Percentiles rank a stretch among this genome's conserved stretches.
Conservation (phyloP, 495 filamentous ascomycete species). For the Penicillium daleae region DNA sequence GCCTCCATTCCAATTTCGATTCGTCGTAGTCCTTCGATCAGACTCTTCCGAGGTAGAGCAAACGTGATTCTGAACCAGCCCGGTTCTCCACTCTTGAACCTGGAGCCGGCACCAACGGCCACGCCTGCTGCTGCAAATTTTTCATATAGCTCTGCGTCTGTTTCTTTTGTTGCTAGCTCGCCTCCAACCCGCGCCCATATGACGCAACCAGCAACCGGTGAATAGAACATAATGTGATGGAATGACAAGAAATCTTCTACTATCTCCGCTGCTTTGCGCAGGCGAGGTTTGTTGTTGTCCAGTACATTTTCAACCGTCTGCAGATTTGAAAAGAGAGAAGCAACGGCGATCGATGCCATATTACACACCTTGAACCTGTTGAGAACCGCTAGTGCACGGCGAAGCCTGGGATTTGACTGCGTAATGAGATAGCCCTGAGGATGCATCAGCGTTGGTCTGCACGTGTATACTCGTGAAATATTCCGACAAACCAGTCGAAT, state of each 20-base stretch:
- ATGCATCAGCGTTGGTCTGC: neutral
- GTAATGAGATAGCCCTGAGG: neutral
- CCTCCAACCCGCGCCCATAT: neutral
- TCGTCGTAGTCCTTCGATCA: constrained; percentile 1
- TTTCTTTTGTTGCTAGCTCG: constrained; percentile 1
- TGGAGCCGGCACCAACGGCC: neutral
- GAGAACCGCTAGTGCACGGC: neutral
- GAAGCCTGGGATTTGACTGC: neutral
- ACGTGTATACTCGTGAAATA: neutral
- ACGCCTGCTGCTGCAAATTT: neutral
- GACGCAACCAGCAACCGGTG: neutral
- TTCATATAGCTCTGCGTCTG: neutral
- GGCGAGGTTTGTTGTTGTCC: neutral
- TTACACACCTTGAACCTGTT: constrained; percentile 2
- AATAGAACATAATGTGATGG: neutral
- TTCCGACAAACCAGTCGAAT: constrained; percentile 4
- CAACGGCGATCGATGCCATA: neutral
- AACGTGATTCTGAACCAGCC: neutral
- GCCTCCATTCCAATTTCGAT: neutral
- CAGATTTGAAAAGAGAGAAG: neutral
- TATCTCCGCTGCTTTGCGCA: neutral
- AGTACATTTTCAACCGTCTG: neutral
- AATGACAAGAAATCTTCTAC: neutral
- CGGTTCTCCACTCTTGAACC: neutral
- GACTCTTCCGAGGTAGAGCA: neutral